phyloP scores from a whole-genome alignment of 2,329 filamentous ascomycete genomes.

The Fonsecaea erecta region DNA sequence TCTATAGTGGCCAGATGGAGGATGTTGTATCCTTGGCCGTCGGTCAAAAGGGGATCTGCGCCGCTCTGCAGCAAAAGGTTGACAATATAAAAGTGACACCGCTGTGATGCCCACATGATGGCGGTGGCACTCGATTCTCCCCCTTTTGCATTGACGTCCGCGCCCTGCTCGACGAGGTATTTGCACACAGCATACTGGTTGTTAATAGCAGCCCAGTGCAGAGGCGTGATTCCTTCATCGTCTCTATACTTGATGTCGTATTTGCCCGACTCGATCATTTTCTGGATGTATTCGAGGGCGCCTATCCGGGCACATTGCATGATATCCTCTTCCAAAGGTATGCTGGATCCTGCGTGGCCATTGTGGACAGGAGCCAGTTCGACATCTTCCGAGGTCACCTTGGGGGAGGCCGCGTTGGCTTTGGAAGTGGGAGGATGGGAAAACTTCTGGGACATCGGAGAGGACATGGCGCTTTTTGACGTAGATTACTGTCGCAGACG shows the following conservation, averaged over 20 bases:
- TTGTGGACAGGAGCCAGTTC: slow-evolving; percentile 37
- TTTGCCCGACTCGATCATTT: slow-evolving; percentile 81
- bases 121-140: slow-evolving; percentile 94
- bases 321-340: slow-evolving; percentile 74
- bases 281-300: slow-evolving; percentile 84
- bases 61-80: slow-evolving; percentile 89
- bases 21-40: slow-evolving; percentile 97
- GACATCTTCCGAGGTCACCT: slow-evolving; percentile 33
- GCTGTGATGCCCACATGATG: slow-evolving; percentile 94
- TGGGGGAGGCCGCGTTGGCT: slow-evolving; percentile 30
- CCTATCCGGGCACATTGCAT: slow-evolving; percentile 94
- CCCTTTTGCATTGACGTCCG: slow-evolving; percentile 91
- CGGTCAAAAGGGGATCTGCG: slow-evolving; percentile 88
- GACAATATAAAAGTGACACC: slow-evolving; percentile 95
- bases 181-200: slow-evolving; percentile 98
- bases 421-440: slow-evolving; percentile 31
- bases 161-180: slow-evolving; percentile 83
- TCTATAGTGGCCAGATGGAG: slow-evolving; percentile 97
- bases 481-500: slow-evolving; percentile 7
- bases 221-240: slow-evolving; percentile 89
- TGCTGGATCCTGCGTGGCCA: slow-evolving; percentile 36
- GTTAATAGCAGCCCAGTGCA: slow-evolving; percentile 99
- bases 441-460: slow-evolving; percentile 25
- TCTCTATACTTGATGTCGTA: slow-evolving; percentile 83
- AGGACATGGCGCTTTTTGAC: slow-evolving; percentile 26